Base-by-base conservation (phyloP, 1,284 basidiomycete species). In the Bjerkandera adusta region DNA sequence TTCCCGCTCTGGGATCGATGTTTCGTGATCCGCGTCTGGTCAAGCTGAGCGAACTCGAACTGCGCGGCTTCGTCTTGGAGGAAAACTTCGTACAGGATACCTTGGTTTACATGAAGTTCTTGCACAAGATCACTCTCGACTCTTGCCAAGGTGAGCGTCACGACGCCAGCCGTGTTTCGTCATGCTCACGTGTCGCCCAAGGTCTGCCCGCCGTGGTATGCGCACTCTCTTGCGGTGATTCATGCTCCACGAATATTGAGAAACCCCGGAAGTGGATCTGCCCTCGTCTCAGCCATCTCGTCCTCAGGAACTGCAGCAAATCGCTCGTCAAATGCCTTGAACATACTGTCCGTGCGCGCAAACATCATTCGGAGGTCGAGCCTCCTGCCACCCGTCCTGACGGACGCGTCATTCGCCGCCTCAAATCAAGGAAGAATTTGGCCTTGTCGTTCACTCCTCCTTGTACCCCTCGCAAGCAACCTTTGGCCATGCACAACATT, bases 1-100 rank as follows among this genome's bases (percentile, higher is more conserved):
- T 47, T 3, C 45, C 45, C 13, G 4, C 15, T 10, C 22, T 34
- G 15, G 36, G 33, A 27, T n/a, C n/a, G 12, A 21, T 49, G 4
- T 49, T 49, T 25, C 42, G 43, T 15, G 48, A 49, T 12, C 48
- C 48, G 7, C 43, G 48, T 7, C 24, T 49, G 8, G 43, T 27
- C n/a, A 45, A 45, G 11, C 24, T 49, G 4, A 39, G 20, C 13
- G 11, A 22, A 15, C 45, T 47, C 1, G 25, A 16, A 13, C 15
- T 47, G n/a, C 24, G 11, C 15, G 5, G 16, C 33, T 42, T 47
- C 22, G n/a, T 5, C 6, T 36, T 47, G 39, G 45, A 47, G 15
- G 22, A 25, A 12, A 29, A 24, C 13, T 22, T 38, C n/a, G 24
- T 24, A n/a, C n/a, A n/a, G n/a, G n/a, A n/a, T 7, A 36, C 40